Evolutionary conservation across 257 asterid species (phyloP).

Genomic region (Gynochthodes officinalis): DNA sequence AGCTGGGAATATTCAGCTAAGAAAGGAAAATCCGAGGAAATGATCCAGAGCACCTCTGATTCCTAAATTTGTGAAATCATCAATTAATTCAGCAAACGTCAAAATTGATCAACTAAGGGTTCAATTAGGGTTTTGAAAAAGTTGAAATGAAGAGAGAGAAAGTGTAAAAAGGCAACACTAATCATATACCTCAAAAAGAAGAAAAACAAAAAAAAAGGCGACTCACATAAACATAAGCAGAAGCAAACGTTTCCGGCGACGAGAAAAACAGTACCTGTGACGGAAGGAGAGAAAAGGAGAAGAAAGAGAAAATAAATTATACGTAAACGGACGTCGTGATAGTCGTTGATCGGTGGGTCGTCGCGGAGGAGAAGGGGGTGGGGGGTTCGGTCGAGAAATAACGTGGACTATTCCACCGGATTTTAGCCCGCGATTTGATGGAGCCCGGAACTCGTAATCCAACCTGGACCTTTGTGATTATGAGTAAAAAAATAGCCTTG

Average conservation of each 20-base stretch:
- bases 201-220: slow-evolving; percentile 3
- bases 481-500: background rate
- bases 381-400: slow-evolving; percentile 54
- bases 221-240: slow-evolving; percentile 19
- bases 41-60: slow-evolving; percentile 53
- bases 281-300: slow-evolving; percentile 4
- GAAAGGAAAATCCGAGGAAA: slow-evolving; percentile 32
- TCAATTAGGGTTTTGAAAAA: slow-evolving; percentile 67
- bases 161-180: background rate
- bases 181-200: slow-evolving; percentile 6
- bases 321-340: slow-evolving; percentile 26
- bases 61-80: slow-evolving; percentile 43
- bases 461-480: slow-evolving; percentile 9
- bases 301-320: slow-evolving; percentile 15
- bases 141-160: slow-evolving; percentile 5
- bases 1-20: slow-evolving; percentile 16
- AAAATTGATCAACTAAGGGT: slow-evolving; percentile 45
- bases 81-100: slow-evolving; percentile 26
- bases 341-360: slow-evolving; percentile 45
- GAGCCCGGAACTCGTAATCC: slow-evolving; percentile 27
- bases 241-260: background rate
- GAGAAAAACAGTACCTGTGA: slow-evolving; percentile 13
- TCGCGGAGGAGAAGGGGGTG: slow-evolving; percentile 35
- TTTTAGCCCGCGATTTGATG: slow-evolving; percentile 20
- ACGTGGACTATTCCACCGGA: slow-evolving; percentile 32